These are phyloP conservation scores for Tricharina praecox DNA, from an alignment of 495 filamentous ascomycete genomes.

Conservation along the genomic window DNA sequence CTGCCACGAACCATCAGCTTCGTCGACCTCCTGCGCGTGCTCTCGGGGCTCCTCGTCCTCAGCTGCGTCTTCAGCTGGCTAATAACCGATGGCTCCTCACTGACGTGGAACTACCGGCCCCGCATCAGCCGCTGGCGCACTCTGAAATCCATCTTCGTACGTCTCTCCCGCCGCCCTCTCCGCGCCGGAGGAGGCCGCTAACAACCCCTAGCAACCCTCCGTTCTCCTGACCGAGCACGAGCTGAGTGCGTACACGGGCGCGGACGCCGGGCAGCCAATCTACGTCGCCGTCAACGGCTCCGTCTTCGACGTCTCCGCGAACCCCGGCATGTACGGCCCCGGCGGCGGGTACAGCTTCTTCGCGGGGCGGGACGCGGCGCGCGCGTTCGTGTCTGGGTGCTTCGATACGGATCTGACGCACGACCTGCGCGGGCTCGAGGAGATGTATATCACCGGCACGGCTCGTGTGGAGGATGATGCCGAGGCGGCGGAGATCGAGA, in stretches of 20 bases:
- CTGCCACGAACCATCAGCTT: constrained; percentile 32
- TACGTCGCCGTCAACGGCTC: constrained; percentile 84
- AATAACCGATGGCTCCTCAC: constrained; percentile 49
- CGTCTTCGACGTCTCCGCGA: constrained; percentile 81
- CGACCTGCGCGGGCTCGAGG: constrained; percentile 72
- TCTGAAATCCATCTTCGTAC: constrained; percentile 47
- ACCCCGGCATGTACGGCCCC: constrained; percentile 64
- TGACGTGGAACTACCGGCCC: constrained; percentile 54
- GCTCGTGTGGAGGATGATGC: constrained; percentile 36
- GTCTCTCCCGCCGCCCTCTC: constrained; percentile 9
- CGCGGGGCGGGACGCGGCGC: constrained; percentile 67
- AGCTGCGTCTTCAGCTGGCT: constrained; percentile 62
- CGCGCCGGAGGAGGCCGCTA: too few relatives aligned
- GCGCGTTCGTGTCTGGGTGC: constrained; percentile 92
- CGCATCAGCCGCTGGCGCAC: constrained; percentile 46
- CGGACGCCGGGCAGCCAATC: constrained; percentile 55
- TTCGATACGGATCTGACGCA: constrained; percentile 69
- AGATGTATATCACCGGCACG: constrained; percentile 69
- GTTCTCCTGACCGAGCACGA: constrained; percentile 49
- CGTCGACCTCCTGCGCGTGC: constrained; percentile 58
- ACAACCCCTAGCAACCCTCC: constrained; percentile 24
- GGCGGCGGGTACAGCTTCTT: constrained; percentile 82
- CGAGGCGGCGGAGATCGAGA: constrained; percentile 40
- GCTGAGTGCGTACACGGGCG: constrained; percentile 63
- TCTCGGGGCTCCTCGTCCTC: constrained; percentile 51